Evolutionary conservation across 495 filamentous ascomycete genomes (phyloP), one percentile per base, ranked within the genome.

Genomic region (Niebla homalea): DNA sequence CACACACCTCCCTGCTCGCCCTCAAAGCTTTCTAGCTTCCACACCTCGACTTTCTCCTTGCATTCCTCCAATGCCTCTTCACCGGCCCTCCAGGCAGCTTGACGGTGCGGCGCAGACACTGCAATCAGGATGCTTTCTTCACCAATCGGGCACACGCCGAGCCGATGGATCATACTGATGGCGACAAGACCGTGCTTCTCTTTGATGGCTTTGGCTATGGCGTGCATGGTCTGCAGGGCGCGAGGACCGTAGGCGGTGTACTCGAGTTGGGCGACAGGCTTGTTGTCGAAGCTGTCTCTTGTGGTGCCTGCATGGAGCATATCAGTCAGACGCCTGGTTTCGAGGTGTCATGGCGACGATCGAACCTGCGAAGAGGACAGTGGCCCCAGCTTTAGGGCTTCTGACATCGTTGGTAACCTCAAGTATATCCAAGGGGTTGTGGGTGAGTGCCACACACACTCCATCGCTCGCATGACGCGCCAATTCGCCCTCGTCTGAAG

Each of bases 81-180:
- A 0, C 87, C 92, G 0, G 80, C 93, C 56, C 69, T 68, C 89
- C 89, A 98, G 36, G 86, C 92, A 39, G 84, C 85, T 57, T 80
- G 76, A n/a, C 92, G 75, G 73, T 98, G 92, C 39, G 85, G 79
- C 20, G 84, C 71, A 45, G 84, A 85, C 14, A 97, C 86, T 8
- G 87, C 87, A 62, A 98, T 87, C 52, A 90, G 68, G 57, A 98
- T 90, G 57, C 87, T 93, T 61, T 94, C 89, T 65, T 97, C 89
- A 5, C 79, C 80, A 36, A 98, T 79, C 2, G 87, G 87, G 4
- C 94, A 89, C 15, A 73, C 69, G 0, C 92, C 92, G 7, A 98
- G 71, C n/a, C 92, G 75, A 65, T 98, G 92, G 41, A 83, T 71
- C 60, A 97, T 86, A 37, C 79, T 76, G 45, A 97, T 81, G 0